A percentile compares a stretch with the other conserved stretches of the same genome.
Conservation (phyloP, 1,139 yeast species). For the Blastobotrys illinoisensis region DNA sequence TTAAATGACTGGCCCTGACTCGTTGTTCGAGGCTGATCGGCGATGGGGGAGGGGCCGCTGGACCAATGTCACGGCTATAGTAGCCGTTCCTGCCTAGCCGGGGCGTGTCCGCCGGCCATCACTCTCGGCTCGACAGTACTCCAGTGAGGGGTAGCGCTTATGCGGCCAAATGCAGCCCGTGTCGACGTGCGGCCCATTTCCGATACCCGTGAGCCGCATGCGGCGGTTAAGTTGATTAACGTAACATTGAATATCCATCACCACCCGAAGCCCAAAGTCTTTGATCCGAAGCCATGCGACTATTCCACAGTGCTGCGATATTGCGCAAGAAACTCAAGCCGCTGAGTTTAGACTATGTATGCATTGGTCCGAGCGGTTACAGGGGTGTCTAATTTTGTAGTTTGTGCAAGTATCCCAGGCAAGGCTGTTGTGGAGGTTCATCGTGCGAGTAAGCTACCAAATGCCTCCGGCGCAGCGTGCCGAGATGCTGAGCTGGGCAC, state of each 20-base stretch:
- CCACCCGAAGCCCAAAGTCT: neutral
- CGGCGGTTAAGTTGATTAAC: neutral
- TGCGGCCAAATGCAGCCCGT: neutral
- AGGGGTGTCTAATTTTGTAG: slow-evolving; percentile 13
- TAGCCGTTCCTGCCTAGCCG: neutral
- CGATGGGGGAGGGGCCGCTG: neutral
- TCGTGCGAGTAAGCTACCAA: slow-evolving; percentile 30
- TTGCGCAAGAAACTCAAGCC: neutral
- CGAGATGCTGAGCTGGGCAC: slow-evolving; percentile 34
- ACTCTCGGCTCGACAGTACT: neutral
- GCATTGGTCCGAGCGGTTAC: neutral
- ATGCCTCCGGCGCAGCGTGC: slow-evolving; percentile 20
- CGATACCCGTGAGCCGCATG: neutral
- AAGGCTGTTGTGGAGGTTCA: slow-evolving; percentile 31
- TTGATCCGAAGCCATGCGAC: neutral
- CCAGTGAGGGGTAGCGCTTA: neutral
- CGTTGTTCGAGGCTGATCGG: neutral
- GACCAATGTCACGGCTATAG: neutral
- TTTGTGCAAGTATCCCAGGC: slow-evolving; percentile 34
- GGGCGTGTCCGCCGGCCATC: neutral
- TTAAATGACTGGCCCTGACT: neutral
- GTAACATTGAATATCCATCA: neutral
- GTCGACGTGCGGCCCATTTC: too few species aligned
- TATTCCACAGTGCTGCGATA: neutral
- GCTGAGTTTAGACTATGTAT: slow-evolving; percentile 5